Evolutionary conservation across 345 rosid species (phyloP).

Genomic region (Ceriops zippeliana): DNA sequence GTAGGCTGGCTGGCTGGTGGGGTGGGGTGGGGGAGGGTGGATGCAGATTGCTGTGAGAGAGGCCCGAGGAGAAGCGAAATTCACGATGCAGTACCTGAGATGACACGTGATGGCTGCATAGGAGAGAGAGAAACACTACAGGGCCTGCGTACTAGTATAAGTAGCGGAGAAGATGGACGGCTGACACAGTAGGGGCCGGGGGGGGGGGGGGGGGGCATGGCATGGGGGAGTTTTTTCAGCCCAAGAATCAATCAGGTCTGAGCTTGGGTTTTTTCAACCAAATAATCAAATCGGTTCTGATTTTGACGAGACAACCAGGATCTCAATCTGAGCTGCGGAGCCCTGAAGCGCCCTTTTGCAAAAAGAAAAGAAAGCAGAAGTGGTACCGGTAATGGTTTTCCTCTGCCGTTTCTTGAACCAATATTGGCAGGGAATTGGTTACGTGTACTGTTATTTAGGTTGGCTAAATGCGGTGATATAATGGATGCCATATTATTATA

Average conservation of each 20-base stretch:
- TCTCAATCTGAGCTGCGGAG: no score
- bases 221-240: neutral
- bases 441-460: no score
- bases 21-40: constrained; percentile 17
- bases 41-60: constrained; percentile 5
- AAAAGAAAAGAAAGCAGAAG: no score
- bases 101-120: constrained; percentile 48
- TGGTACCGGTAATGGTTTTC: no score
- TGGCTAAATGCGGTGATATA: no score
- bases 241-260: neutral
- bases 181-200: no score
- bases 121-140: constrained; percentile 33
- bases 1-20: constrained; percentile 13
- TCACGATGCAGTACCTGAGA: constrained; percentile 44
- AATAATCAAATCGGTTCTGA: constrained; percentile 18
- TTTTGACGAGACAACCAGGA: constrained; percentile 22
- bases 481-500: no score
- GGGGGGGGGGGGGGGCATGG: neutral
- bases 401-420: no score
- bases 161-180: neutral
- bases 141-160: neutral
- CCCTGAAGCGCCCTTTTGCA: no score
- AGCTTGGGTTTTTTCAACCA: neutral
- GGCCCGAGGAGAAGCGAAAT: constrained; percentile 28
- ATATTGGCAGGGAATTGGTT: no score